phyloP scores from a whole-genome alignment of 2,329 filamentous ascomycete genomes.

The Claviceps africana region DNA sequence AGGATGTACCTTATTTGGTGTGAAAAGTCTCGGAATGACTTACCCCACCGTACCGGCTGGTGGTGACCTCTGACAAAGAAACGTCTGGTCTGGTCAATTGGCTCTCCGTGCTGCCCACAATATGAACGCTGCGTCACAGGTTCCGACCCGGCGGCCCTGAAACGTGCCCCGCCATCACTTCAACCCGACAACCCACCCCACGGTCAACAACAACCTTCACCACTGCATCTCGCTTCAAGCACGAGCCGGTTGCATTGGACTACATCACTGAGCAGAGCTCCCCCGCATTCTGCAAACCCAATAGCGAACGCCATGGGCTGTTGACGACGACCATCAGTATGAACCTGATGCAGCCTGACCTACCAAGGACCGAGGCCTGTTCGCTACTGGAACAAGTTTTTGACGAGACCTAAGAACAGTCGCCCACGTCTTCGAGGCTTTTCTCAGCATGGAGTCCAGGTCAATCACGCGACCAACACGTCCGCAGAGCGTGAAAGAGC shows the following conservation, averaged over 20 bases:
- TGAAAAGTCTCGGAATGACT: too few relatives aligned
- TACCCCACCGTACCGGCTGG: too few relatives aligned
- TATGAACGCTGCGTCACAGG: background rate
- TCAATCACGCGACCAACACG: constrained; percentile 23
- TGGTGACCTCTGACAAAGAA: too few relatives aligned
- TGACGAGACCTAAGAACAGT: background rate
- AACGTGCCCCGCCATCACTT: background rate
- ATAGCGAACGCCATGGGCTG: background rate
- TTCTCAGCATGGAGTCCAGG: constrained; percentile 15
- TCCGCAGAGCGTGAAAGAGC: constrained; percentile 61
- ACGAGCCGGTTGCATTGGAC: background rate
- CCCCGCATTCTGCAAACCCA: too few relatives aligned
- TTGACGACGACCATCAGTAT: background rate
- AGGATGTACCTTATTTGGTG: too few relatives aligned
- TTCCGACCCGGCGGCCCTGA: too few relatives aligned
- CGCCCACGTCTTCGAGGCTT: background rate
- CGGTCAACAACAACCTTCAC: background rate
- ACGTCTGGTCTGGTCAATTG: too few relatives aligned
- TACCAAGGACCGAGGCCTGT: background rate
- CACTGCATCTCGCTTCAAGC: background rate
- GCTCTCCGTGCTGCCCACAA: too few relatives aligned
- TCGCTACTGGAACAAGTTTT: background rate
- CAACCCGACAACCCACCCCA: background rate
- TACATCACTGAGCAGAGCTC: background rate
- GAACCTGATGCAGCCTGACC: background rate